Conservation (phyloP, 129 eudicot species). For the Silybum marianum region DNA sequence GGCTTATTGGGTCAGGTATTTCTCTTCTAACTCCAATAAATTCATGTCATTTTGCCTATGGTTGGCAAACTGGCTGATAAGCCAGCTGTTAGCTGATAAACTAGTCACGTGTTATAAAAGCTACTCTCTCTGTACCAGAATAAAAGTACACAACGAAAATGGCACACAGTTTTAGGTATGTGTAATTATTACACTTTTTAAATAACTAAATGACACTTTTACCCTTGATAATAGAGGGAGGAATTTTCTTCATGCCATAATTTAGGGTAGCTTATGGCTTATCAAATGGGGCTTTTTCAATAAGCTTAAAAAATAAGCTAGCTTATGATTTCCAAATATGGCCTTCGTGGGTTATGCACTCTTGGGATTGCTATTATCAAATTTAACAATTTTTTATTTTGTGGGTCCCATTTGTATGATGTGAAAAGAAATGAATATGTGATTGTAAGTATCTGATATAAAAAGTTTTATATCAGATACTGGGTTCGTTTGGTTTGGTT, state of each 20-base stretch:
- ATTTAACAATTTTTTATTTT: not conserved
- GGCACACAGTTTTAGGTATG: no score
- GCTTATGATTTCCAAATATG: not conserved
- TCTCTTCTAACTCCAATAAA: not conserved
- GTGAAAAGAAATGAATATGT: not conserved
- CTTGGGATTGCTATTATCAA: not conserved
- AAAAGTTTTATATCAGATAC: not conserved
- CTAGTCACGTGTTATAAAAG: not conserved
- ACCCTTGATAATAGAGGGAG: no score
- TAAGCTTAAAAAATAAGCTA: not conserved
- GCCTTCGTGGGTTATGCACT: not conserved
- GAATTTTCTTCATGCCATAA: no score
- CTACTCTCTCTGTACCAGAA: not conserved
- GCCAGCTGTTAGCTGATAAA: not conserved
- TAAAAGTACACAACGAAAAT: no score
- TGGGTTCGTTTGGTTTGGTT: no score
- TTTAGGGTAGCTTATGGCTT: not conserved
- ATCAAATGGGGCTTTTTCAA: not conserved
- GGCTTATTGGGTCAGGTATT: conserved; percentile 90
- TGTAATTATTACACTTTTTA: no score
- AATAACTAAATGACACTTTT: no score
- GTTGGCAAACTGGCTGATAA: not conserved
- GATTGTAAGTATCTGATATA: not conserved
- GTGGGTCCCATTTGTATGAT: not conserved
- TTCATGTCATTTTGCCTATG: not conserved